Base-by-base conservation (phyloP, 345 rosid genomes). In the Xanthoceras sorbifolium region DNA sequence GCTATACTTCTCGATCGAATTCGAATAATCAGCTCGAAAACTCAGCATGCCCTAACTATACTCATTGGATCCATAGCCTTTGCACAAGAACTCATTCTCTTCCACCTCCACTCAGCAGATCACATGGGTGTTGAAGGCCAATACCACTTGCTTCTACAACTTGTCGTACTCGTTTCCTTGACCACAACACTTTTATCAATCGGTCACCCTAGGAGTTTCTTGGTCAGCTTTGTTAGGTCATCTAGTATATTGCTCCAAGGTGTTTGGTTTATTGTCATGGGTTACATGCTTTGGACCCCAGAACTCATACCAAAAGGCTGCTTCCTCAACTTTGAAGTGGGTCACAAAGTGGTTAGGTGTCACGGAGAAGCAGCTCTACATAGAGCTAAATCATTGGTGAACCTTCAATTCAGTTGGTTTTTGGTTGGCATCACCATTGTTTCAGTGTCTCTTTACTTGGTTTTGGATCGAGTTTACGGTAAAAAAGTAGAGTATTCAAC, bases 91-190 rank as follows among this genome's bases (percentile, higher is more conserved):
- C 83, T 93, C n/a, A 79, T 94, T 54, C 84, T 94, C 18, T 93
- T 94, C 86, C 93, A 82, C 78, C 91, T 93, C 25, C 98, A 93
- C 77, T 90, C 98, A 0, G 65, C 97, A 18, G 97, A 91, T 68
- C 97, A 94, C 73, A 87, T 77, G 77, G 97, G 97, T 6, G 79
- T 94, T 6, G 94, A 94, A 81, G 97, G 97, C 0, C 97, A 90
- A 9, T 94, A 93, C 80, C 98, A 94, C 63, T 76, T 91, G 72
- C 89, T 93, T 66, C 81, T 93, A 50, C 97, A 94, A 77, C 52
- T 86, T 34, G 74, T 80, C 14, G 80, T 94, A 3, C 57, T 76
- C 3, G 88, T 91, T 69, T 91, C 91, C n/a, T 76, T 94, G 17
- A 70, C 82, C 72, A 87, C 98, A 34, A 88, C 95, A 31, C 84